phyloP scores from a whole-genome alignment of 2,329 filamentous ascomycete genomes.

The Penicillium frequentans region DNA sequence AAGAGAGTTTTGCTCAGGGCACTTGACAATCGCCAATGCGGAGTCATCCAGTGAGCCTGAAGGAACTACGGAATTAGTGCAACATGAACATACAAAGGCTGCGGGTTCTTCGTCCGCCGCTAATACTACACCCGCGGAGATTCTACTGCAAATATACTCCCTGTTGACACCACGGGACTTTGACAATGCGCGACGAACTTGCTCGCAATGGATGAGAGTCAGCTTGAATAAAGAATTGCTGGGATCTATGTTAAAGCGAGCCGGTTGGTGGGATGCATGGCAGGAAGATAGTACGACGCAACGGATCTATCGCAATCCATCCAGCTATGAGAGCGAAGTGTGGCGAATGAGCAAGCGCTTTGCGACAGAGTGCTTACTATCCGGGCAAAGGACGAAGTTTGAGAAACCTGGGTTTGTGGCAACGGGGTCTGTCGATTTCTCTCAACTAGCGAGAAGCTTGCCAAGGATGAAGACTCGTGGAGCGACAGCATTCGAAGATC shows the following conservation, averaged over 20 bases:
- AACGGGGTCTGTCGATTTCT: constrained; percentile 34
- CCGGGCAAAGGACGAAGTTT: constrained; percentile 31
- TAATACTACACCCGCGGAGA: constrained; percentile 47
- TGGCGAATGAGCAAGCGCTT: constrained; percentile 49
- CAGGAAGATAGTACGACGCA: constrained; percentile 27
- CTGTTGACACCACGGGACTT: constrained; percentile 53
- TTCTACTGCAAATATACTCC: constrained; percentile 50
- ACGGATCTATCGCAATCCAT: constrained; percentile 32
- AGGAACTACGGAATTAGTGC: neutral
- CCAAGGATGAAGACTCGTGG: constrained; percentile 11
- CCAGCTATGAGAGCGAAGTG: constrained; percentile 38
- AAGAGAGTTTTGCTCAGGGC: neutral
- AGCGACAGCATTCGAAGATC: constrained; percentile 3
- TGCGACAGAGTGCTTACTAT: constrained; percentile 52
- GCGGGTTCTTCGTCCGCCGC: constrained; percentile 21
- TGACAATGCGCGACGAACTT: constrained; percentile 61
- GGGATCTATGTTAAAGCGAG: constrained; percentile 54
- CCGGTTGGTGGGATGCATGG: constrained; percentile 55
- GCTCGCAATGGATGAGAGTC: constrained; percentile 59
- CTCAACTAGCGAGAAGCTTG: constrained; percentile 19
- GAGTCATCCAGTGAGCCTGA: neutral
- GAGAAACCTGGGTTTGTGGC: constrained; percentile 39
- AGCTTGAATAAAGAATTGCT: constrained; percentile 56
- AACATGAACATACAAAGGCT: neutral
- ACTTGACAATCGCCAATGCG: neutral